Evolutionary conservation across 1,139 yeast genomes (phyloP), one percentile per base, ranked within the genome.

Genomic region (Eremothecium gossypii): DNA sequence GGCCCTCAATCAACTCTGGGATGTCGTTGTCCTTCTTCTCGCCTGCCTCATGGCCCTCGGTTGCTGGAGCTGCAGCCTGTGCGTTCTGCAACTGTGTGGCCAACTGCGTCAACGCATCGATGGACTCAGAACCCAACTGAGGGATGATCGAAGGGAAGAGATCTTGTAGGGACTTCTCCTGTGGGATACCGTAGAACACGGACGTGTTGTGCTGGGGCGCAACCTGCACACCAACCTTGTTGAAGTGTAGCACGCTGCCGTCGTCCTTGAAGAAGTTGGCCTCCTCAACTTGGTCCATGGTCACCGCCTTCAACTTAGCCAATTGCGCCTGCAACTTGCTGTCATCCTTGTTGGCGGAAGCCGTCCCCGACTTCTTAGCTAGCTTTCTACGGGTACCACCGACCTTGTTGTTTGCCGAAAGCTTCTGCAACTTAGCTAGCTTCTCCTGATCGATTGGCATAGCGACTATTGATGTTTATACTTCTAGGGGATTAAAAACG

Each of bases 181-280:
- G 94, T 52, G 95, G 87, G 70, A 80, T 79, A 68, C 98, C 98
- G 68, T 87, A 83, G 76, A 91, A 82, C 57, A 95, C 94, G 68
- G 83, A 84, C 52, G 95, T 83, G 80, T 91, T 89, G 74, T 83
- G 76, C 60, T 82, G 82, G 60, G 85, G 79, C 56, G 96, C 87
- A 55, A 87, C 87, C 74, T 89, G 96, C 53, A 89, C 94, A 71
- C 87, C 86, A 54, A 86, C 95, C 70, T 91, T 81, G 76, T 83
- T 80, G 77, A 91, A 87, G 74, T 89, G 96, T 69, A 89, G 74
- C 53, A 91, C 96, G 66, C 81, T 83, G 63, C 97, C 96, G 68
- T 89, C 96, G 54, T 87, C 95, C 70, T 75, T 83, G 83, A 91
- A 89, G 76, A 91, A 85, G 79, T 89, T 91, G 65, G 95, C 97